These are phyloP conservation scores for Talaromyces sp. DNA, from an alignment of 2,329 filamentous ascomycete species.

Conservation along the genomic window DNA sequence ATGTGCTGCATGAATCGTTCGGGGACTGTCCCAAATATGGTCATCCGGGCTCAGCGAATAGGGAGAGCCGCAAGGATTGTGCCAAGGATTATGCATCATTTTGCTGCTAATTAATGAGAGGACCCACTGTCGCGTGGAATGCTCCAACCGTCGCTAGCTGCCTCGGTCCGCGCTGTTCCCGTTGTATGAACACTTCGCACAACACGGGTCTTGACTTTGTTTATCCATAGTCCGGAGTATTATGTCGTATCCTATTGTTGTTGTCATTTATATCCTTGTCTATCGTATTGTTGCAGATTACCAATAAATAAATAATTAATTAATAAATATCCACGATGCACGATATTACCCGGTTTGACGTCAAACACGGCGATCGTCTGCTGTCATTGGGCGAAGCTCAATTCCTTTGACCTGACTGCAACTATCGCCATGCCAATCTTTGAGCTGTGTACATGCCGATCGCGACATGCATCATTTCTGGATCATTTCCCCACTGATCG, in stretches of 20 bases:
- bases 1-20: neutral
- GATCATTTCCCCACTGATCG: neutral
- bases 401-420: neutral
- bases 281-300: neutral
- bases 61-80: neutral
- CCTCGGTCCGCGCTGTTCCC: no score
- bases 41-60: neutral
- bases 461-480: neutral
- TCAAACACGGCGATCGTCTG: neutral
- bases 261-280: neutral
- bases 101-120: neutral
- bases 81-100: neutral
- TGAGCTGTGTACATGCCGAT: neutral
- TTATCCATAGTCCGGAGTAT: no score
- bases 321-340: no score
- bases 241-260: no score
- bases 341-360: neutral
- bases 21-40: no score
- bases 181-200: no score
- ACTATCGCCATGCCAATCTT: no score
- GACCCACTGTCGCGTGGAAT: constrained; percentile 13
- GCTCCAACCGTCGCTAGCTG: neutral
- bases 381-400: neutral
- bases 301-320: no score
- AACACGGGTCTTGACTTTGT: no score